These are phyloP conservation scores for Powellomyces hirtus DNA, from an alignment of 192 early-diverging fungal genomes.

Conservation along the genomic window DNA sequence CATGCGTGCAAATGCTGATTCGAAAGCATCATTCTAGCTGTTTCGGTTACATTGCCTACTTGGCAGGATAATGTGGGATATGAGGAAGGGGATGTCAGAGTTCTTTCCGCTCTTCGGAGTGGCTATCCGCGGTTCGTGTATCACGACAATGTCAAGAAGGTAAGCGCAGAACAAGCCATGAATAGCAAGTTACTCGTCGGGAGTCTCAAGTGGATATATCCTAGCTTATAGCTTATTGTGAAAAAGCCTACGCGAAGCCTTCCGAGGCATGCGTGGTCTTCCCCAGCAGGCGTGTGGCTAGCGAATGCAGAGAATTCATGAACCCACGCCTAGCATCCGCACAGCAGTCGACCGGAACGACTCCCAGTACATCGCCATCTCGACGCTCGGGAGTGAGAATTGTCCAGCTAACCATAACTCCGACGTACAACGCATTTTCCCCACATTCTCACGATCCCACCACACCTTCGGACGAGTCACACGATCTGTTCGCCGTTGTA, in stretches of 20 bases:
- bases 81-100: conserved; percentile 78
- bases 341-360: background rate
- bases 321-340: background rate
- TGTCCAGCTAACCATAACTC: conserved; percentile 62
- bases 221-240: conserved; percentile 35
- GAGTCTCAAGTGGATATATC: too few species aligned
- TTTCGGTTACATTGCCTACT: conserved; percentile 86
- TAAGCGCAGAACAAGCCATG: conserved; percentile 28
- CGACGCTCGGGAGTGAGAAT: conserved; percentile 45
- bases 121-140: conserved; percentile 97
- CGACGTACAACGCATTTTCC: conserved; percentile 42
- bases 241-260: conserved; percentile 50
- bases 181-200: too few species aligned
- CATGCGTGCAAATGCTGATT: too few species aligned
- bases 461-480: conserved; percentile 31
- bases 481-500: conserved; percentile 62
- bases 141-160: conserved; percentile 65
- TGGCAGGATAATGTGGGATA: conserved; percentile 92
- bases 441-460: conserved; percentile 38
- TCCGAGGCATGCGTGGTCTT: conserved; percentile 72
- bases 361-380: conserved; percentile 20
- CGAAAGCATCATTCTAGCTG: too few species aligned
- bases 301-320: conserved; percentile 68
- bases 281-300: conserved; percentile 65
- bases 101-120: conserved; percentile 67